Percentiles rank a stretch among this genome's conserved stretches.
phyloP scores from a whole-genome alignment of 495 filamentous ascomycete genomes.

The Tuber melanosporum region DNA sequence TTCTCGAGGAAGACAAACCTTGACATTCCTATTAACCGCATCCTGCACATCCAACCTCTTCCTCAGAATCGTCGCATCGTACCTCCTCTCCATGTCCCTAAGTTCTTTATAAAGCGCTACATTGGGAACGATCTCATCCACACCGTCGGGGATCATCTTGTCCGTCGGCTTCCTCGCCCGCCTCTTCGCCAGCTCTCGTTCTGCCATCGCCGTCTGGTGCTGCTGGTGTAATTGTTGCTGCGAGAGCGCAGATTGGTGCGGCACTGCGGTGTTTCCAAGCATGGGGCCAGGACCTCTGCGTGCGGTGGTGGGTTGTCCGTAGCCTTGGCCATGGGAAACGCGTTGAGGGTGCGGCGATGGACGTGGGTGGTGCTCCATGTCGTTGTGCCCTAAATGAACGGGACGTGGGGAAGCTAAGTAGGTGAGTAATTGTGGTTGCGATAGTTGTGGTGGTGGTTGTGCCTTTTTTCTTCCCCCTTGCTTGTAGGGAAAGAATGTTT shows the following conservation, averaged over 20 bases:
- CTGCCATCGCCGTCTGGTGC: conserved; percentile 51
- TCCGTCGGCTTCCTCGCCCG: conserved; percentile 84
- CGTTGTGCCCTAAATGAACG: background rate
- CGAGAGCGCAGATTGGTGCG: conserved; percentile 48
- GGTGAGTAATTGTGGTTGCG: background rate
- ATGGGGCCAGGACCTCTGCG: conserved; percentile 50
- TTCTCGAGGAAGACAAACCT: conserved; percentile 47
- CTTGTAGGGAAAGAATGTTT: background rate
- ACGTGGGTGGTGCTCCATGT: conserved; percentile 30
- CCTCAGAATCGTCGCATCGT: conserved; percentile 91
- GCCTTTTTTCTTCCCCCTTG: background rate
- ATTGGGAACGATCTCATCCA: conserved; percentile 78
- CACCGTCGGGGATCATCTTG: conserved; percentile 82
- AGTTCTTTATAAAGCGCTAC: conserved; percentile 74
- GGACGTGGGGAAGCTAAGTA: background rate
- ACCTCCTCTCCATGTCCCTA: conserved; percentile 75
- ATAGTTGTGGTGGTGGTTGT: background rate
- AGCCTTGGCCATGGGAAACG: conserved; percentile 20
- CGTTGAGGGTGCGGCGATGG: conserved; percentile 24
- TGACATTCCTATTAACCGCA: conserved; percentile 67
- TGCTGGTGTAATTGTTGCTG: conserved; percentile 53
- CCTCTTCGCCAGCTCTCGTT: conserved; percentile 63
- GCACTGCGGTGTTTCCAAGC: conserved; percentile 45
- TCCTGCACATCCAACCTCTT: conserved; percentile 89
- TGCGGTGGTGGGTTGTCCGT: conserved; percentile 23